Conservation (phyloP, 2,329 filamentous ascomycete species). For the Xylaria multiplex region DNA sequence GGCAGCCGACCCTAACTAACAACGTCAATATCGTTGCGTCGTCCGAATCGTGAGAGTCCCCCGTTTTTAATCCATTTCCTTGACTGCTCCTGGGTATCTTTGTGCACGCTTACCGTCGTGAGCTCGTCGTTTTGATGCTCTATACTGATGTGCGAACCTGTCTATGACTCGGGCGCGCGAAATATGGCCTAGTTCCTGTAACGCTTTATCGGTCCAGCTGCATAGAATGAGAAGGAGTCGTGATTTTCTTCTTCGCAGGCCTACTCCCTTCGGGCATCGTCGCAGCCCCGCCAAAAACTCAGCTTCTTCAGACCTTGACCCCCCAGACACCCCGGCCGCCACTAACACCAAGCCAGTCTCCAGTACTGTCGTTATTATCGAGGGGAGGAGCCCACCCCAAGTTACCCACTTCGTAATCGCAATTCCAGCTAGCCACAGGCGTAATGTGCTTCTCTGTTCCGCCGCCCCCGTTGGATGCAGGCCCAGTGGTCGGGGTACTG, state of each 20-base stretch:
- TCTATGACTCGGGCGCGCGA: neutral
- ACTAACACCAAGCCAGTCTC: constrained; percentile 86
- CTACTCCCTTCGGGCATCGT: neutral
- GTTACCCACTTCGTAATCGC: constrained; percentile 88
- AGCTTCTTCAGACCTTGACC: constrained; percentile 56
- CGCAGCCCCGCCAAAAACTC: neutral
- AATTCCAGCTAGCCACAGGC: constrained; percentile 82
- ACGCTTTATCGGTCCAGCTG: neutral
- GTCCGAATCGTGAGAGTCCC: neutral
- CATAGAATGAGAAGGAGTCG: neutral
- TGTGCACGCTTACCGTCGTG: constrained; percentile 5
- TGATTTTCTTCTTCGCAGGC: neutral
- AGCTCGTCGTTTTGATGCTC: constrained; percentile 6
- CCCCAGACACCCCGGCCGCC: constrained; percentile 86
- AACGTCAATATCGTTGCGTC: neutral
- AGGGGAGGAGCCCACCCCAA: constrained; percentile 83
- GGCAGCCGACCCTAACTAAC: constrained; percentile 4
- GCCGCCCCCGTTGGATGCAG: constrained; percentile 60
- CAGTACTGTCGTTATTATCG: constrained; percentile 69
- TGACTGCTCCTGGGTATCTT: constrained; percentile 6
- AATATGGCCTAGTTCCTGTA: neutral
- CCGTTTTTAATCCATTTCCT: neutral
- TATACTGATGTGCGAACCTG: constrained; percentile 4
- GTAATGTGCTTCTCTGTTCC: constrained; percentile 68
- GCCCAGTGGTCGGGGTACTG: constrained; percentile 59